These are phyloP conservation scores for Colletotrichum sidae DNA, from an alignment of 2,329 filamentous ascomycete species.

Conservation along the genomic window DNA sequence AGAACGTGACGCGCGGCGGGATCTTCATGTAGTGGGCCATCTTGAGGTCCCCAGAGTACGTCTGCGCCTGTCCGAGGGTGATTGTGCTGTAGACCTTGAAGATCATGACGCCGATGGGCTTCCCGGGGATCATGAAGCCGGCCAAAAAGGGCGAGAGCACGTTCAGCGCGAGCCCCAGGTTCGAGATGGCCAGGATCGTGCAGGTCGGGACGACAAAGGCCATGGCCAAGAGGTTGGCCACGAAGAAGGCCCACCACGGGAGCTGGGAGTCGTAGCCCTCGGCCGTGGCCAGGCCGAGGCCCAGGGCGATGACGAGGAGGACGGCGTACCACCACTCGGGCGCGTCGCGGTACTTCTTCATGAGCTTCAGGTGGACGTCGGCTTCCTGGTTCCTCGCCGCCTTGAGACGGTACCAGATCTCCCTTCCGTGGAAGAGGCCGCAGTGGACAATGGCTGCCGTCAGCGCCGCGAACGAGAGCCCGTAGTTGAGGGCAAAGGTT, in stretches of 20 bases:
- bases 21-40: slow-evolving; percentile 65
- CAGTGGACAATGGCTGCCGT: slow-evolving; percentile 64
- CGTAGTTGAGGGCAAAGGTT: slow-evolving; percentile 57
- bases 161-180: slow-evolving; percentile 48
- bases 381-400: slow-evolving; percentile 58
- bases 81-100: slow-evolving; percentile 48
- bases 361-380: slow-evolving; percentile 68
- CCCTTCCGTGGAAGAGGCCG: slow-evolving; percentile 63
- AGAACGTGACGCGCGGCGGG: slow-evolving; percentile 68
- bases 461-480: slow-evolving; percentile 61
- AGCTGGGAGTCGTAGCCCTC: slow-evolving; percentile 67
- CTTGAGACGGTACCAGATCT: slow-evolving; percentile 52
- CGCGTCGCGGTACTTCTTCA: slow-evolving; percentile 67
- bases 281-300: slow-evolving; percentile 64
- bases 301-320: slow-evolving; percentile 61
- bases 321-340: slow-evolving; percentile 68
- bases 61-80: slow-evolving; percentile 42
- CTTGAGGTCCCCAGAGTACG: slow-evolving; percentile 59
- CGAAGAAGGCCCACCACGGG: slow-evolving; percentile 43
- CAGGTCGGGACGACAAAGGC: slow-evolving; percentile 59
- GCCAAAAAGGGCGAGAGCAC: slow-evolving; percentile 60
- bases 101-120: slow-evolving; percentile 51
- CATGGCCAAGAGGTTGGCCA: slow-evolving; percentile 50
- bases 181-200: slow-evolving; percentile 32
- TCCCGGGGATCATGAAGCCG: slow-evolving; percentile 63